Base-by-base conservation (phyloP, 192 early-diverging fungal species). In the Coemansia sp. region DNA sequence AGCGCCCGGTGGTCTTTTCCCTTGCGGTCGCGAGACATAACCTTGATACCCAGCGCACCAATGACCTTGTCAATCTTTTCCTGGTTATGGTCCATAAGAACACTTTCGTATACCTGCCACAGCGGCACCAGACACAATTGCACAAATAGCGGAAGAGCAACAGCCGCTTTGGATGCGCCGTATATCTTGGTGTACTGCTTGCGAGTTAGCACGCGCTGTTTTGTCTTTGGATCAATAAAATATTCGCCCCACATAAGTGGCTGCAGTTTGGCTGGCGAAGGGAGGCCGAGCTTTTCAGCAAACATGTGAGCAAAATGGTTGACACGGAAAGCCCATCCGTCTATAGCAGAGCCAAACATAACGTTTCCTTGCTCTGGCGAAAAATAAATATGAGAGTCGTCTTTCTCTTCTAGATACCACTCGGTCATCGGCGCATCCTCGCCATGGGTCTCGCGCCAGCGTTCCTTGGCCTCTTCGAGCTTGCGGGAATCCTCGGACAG, bases 271-370 rank as follows among this genome's bases (percentile, higher is more conserved):
- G 65, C 64, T 11, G 79, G 64, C 38, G 80, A 71, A 0, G 71
- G 45, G 3, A 80, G 48, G 5, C 80, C 80, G 45, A 99, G 85
- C 71, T 95, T 96, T 17, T 88, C 83, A 6, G 95, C 90, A 81
- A 97, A 99, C 10, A 97, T 83, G 11, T 80, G 83, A 0, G 96
- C 94, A 87, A 99, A 99, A 68, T 97, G 93, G 56, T 92, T 88
- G 29, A 92, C 82, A 49, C 94, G 83, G 78, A 99, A 99, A 17
- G 96, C 96, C 97, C 97, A 99, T 5, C 97, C 97, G 73, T 99
- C 96, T 30, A 94, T 91, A 2, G 97, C 97, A 51, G 90, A 92
- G 0, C 94, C 83, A 84, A 99, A 99, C 29, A 99, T 86, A 57
- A 99, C 97, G 72, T 99, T 99, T 49, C 97, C 96, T 50, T 87